Conservation (phyloP, 352 stramenopile species). For the Phytophthora pinifolia region DNA sequence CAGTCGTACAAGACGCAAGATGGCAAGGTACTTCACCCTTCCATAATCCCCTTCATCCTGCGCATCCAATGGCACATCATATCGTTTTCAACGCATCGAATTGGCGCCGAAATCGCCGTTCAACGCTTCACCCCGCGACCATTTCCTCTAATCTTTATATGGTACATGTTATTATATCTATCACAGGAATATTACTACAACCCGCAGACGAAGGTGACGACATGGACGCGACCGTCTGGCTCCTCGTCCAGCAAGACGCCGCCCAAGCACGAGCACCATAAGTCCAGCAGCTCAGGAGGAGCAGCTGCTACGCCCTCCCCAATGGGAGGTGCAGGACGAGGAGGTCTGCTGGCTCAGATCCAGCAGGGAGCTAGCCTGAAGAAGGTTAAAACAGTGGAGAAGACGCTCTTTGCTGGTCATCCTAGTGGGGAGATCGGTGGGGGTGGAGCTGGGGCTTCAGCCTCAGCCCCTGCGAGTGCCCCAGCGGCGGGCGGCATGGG, state of each 20-base stretch:
- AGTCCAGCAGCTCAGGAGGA: slow-evolving; percentile 27
- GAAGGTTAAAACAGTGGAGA: slow-evolving; percentile 78
- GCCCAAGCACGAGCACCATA: slow-evolving; percentile 41
- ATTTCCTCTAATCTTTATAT: slow-evolving; percentile 5
- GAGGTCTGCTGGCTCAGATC: slow-evolving; percentile 69
- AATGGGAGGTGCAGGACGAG: slow-evolving; percentile 39
- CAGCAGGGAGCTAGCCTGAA: slow-evolving; percentile 71
- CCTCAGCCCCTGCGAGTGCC: slow-evolving; percentile 18
- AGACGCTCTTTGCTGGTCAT: slow-evolving; percentile 48
- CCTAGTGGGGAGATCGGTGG: slow-evolving; percentile 22
- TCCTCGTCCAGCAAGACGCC: slow-evolving; percentile 31
- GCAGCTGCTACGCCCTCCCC: slow-evolving; percentile 5
- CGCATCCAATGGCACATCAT: slow-evolving; percentile 1
- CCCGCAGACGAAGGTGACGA: slow-evolving; percentile 85
- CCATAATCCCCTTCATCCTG: background rate
- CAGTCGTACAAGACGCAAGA: slow-evolving; percentile 86
- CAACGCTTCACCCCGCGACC: background rate
- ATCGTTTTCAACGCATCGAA: background rate
- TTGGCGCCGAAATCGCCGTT: slow-evolving; percentile 1
- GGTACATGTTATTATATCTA: background rate
- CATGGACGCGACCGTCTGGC: slow-evolving; percentile 66
- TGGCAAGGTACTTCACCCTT: slow-evolving; percentile 55
- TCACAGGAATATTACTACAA: slow-evolving; percentile 91
- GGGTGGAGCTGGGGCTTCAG: slow-evolving; percentile 8
- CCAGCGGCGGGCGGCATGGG: slow-evolving; percentile 44